phyloP scores from a whole-genome alignment of 768 basidiomycete species.

The Leccinellum albellum region DNA sequence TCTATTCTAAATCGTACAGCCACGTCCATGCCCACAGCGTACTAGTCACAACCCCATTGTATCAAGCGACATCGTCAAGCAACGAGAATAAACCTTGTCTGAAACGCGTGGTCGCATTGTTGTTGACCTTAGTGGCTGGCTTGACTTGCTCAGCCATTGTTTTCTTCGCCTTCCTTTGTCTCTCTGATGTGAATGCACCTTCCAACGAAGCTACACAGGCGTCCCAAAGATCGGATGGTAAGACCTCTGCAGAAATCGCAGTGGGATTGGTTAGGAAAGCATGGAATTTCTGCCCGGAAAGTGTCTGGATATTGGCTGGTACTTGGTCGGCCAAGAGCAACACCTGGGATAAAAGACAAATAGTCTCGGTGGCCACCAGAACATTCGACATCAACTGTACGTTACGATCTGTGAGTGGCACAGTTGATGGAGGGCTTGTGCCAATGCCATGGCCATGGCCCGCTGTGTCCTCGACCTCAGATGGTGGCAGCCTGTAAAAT shows the following conservation, averaged over 20 bases:
- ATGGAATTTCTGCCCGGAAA: constrained; percentile 66
- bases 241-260: constrained; percentile 14
- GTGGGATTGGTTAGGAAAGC: constrained; percentile 38
- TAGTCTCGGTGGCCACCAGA: constrained; percentile 53
- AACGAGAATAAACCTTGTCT: constrained; percentile 37
- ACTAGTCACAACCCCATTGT: background rate
- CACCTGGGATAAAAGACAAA: constrained; percentile 58
- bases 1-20: background rate
- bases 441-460: constrained; percentile 11
- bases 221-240: constrained; percentile 41
- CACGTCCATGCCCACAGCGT: background rate
- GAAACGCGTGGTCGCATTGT: constrained; percentile 6
- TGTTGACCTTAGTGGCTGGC: constrained; percentile 21
- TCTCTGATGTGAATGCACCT: constrained; percentile 47
- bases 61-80: constrained; percentile 38
- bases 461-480: constrained; percentile 11
- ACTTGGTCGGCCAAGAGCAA: constrained; percentile 51
- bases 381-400: constrained; percentile 68
- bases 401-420: constrained; percentile 50
- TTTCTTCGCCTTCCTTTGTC: constrained; percentile 43
- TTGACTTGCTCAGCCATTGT: constrained; percentile 18
- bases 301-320: constrained; percentile 41
- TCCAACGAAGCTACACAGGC: constrained; percentile 46
- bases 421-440: constrained; percentile 6
- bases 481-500: constrained; percentile 34